These are phyloP conservation scores for Colletotrichum orbiculare DNA, from an alignment of 2,329 filamentous ascomycete species.

Conservation along the genomic window DNA sequence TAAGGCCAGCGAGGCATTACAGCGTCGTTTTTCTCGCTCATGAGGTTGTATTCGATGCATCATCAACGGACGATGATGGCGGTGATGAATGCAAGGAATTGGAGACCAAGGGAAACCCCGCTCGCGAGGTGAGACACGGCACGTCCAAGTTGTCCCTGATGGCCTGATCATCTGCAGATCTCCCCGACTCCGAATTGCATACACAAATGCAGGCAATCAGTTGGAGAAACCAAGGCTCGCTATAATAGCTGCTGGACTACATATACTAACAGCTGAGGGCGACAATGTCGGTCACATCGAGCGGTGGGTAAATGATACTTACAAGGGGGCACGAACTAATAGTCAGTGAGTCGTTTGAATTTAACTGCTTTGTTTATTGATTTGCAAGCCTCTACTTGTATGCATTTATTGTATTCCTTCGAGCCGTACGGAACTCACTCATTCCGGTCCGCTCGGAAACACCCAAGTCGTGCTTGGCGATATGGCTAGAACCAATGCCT, in stretches of 20 bases:
- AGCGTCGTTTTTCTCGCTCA: background rate
- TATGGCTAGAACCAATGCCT: constrained; percentile 13
- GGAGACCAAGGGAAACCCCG: constrained; percentile 28
- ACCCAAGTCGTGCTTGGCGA: background rate
- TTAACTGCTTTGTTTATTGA: constrained; percentile 22
- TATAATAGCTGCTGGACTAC: background rate
- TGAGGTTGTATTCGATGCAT: background rate
- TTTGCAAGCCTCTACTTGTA: constrained; percentile 5
- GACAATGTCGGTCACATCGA: too few relatives aligned
- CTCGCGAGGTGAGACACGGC: constrained; percentile 31
- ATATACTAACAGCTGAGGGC: too few relatives aligned
- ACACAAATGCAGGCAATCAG: constrained; percentile 17
- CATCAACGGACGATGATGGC: background rate
- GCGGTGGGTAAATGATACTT: background rate
- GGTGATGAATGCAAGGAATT: constrained; percentile 7
- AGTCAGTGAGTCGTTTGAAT: background rate
- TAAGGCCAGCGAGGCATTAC: background rate
- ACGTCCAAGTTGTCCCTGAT: constrained; percentile 16
- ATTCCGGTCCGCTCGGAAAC: too few relatives aligned
- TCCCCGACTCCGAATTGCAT: constrained; percentile 25
- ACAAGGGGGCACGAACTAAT: background rate
- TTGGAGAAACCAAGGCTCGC: constrained; percentile 2
- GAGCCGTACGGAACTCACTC: too few relatives aligned
- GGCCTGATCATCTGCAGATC: constrained; percentile 36
- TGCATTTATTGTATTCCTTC: constrained; percentile 5